These are phyloP conservation scores for Moesziomyces sp. DNA, from an alignment of 1,284 basidiomycete genomes.

Conservation along the genomic window DNA sequence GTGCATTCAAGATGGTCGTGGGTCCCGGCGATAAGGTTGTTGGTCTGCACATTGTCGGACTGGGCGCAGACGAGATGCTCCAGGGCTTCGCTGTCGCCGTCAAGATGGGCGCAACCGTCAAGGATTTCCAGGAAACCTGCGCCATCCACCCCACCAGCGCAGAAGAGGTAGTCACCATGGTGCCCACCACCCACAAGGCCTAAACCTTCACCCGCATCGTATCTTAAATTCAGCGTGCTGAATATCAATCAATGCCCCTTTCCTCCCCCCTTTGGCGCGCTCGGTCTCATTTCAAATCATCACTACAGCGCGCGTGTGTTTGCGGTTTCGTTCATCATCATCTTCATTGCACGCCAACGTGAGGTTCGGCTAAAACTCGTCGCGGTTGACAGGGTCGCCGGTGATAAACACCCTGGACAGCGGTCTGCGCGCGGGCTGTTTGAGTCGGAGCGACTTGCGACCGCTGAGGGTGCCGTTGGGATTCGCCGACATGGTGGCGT, in stretches of 20 bases:
- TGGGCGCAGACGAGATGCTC: constrained; percentile 84
- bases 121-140: constrained; percentile 66
- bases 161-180: constrained; percentile 61
- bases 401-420: constrained; percentile 46
- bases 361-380: constrained; percentile 7
- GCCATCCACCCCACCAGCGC: constrained; percentile 66
- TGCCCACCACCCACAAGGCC: constrained; percentile 36
- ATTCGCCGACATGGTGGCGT: constrained; percentile 20
- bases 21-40: constrained; percentile 93
- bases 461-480: constrained; percentile 46
- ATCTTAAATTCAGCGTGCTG: too few species aligned
- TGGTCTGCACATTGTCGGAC: constrained; percentile 90
- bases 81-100: constrained; percentile 95
- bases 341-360: too few species aligned
- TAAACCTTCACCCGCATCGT: not conserved
- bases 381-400: constrained; percentile 36
- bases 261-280: too few species aligned
- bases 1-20: constrained; percentile 89
- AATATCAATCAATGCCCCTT: too few species aligned
- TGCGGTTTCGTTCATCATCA: too few species aligned
- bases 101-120: constrained; percentile 81
- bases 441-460: constrained; percentile 37
- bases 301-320: not conserved
- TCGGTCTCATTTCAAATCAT: too few species aligned
- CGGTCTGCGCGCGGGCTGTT: constrained; percentile 26